Evolutionary conservation across 164 flowering plant species (phyloP).

Genomic region (Saururus chinensis): DNA sequence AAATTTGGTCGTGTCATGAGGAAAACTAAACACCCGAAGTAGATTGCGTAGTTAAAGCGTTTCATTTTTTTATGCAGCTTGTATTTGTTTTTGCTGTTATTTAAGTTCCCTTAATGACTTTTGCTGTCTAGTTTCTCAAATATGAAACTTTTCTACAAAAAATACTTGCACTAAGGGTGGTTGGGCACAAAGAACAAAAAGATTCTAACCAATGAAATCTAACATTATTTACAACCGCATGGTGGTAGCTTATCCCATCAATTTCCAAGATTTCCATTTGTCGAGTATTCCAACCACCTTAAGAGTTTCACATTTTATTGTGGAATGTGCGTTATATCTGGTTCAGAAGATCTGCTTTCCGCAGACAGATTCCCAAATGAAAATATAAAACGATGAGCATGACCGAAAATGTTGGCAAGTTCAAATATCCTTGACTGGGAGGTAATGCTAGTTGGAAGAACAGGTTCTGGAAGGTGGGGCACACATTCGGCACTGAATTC

Average conservation of each 20-base stretch:
- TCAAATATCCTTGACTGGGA: constrained; percentile 34
- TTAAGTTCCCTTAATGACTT: no score
- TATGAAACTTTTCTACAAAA: no score
- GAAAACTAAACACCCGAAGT: no score
- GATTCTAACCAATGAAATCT: no score
- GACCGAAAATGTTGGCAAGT: constrained; percentile 48
- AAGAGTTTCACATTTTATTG: constrained; percentile 13
- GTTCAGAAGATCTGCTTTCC: background rate
- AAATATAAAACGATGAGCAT: constrained; percentile 35
- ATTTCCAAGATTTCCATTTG: background rate
- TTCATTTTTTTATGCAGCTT: no score
- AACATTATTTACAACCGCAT: background rate
- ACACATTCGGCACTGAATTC: constrained; percentile 65
- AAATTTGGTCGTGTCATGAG: no score
- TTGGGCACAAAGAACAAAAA: no score
- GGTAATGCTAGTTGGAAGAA: constrained; percentile 28
- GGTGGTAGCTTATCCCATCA: background rate
- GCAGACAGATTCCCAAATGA: constrained; percentile 1
- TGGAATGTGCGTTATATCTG: constrained; percentile 1
- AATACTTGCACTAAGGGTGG: no score
- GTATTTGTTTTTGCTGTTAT: no score
- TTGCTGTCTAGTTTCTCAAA: no score
- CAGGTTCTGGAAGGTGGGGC: constrained; percentile 61
- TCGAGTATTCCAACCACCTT: background rate
- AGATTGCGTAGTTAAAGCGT: no score